phyloP scores from a whole-genome alignment of 2,329 filamentous ascomycete species.

The Aspergillus luchuensis region DNA sequence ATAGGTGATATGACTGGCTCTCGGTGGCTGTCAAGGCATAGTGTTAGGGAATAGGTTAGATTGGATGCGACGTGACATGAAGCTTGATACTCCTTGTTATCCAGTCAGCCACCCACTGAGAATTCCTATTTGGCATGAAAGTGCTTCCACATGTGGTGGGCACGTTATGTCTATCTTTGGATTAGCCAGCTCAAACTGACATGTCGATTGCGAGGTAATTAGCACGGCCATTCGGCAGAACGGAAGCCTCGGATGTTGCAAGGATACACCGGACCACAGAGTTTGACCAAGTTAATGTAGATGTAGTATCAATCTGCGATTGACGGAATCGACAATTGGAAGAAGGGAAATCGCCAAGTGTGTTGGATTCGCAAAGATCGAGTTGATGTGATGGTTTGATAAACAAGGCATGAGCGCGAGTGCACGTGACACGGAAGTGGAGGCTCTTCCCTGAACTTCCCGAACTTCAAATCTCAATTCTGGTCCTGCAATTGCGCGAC shows the following conservation, averaged over 20 bases:
- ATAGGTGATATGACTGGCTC: background rate
- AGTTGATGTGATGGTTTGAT: slow-evolving; percentile 1
- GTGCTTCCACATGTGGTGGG: no score
- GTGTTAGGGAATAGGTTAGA: background rate
- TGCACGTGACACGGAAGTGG: slow-evolving; percentile 21
- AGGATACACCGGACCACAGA: background rate
- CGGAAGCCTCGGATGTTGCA: background rate
- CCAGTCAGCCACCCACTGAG: no score
- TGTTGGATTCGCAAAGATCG: background rate
- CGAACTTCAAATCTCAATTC: slow-evolving; percentile 44
- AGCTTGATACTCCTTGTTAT: background rate
- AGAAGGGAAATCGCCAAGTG: background rate
- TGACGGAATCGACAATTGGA: background rate
- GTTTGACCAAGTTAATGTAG: background rate
- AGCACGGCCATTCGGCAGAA: background rate
- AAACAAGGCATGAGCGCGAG: background rate
- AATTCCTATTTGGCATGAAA: no score
- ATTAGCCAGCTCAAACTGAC: background rate
- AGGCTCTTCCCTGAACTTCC: slow-evolving; percentile 45
- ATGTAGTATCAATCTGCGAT: no score
- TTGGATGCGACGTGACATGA: background rate
- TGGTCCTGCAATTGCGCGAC: slow-evolving; percentile 40
- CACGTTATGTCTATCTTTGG: no score
- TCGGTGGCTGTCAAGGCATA: background rate
- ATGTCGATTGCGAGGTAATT: background rate